These are phyloP conservation scores for Cyclanthera cordifolia DNA, from an alignment of 306 rosid species.

Conservation along the genomic window DNA sequence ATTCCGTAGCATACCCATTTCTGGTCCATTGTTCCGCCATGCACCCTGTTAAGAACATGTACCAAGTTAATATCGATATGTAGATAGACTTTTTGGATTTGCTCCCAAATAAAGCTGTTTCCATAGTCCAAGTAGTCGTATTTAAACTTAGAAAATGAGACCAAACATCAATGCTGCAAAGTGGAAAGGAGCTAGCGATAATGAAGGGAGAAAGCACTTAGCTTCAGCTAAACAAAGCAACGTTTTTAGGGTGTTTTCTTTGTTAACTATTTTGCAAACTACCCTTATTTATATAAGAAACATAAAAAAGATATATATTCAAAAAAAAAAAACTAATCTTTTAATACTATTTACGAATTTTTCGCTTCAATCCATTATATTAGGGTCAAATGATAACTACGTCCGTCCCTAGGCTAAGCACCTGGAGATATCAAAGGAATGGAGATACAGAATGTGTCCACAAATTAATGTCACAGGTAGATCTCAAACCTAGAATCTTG, in stretches of 20 bases:
- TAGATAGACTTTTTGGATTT: neutral
- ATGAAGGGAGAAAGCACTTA: neutral
- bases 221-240: neutral
- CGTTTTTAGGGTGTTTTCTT: neutral
- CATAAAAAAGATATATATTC: too few relatives aligned
- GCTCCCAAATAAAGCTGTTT: neutral
- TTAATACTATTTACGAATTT: too few relatives aligned
- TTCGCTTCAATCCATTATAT: too few relatives aligned
- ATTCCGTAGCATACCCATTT: slow-evolving; percentile 47
- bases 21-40: slow-evolving; percentile 56
- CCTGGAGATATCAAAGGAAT: too few relatives aligned
- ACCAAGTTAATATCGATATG: neutral
- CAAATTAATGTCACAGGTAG: too few relatives aligned
- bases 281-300: too few relatives aligned
- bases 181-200: neutral
- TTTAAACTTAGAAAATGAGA: neutral
- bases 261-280: neutral
- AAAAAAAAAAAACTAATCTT: neutral
- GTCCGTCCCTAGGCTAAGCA: too few relatives aligned
- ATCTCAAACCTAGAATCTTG: too few relatives aligned
- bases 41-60: slow-evolving; percentile 47
- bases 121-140: neutral
- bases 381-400: too few relatives aligned
- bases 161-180: neutral
- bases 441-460: too few relatives aligned